Percentiles rank a stretch among this genome's conserved stretches.
Conservation (phyloP, 1,139 yeast species). For the Suhomyces bokatorum region DNA sequence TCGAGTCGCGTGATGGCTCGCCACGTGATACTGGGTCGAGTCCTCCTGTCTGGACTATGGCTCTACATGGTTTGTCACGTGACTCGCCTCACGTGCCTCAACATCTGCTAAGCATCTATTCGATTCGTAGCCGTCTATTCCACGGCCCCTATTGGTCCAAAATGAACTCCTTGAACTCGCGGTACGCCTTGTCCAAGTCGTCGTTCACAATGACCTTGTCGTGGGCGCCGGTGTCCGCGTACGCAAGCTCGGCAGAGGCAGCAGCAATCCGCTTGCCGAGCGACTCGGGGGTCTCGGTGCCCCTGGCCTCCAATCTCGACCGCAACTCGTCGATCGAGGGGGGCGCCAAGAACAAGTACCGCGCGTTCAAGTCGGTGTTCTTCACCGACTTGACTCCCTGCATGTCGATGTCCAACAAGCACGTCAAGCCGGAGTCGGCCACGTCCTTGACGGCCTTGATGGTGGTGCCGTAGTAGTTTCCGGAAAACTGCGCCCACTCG, state of each 20-base stretch:
- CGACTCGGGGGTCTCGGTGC: slow-evolving; percentile 90
- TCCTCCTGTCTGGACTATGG: too few species aligned
- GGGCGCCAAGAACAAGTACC: slow-evolving; percentile 86
- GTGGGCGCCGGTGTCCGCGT: slow-evolving; percentile 87
- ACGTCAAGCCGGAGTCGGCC: slow-evolving; percentile 62
- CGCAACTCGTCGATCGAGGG: slow-evolving; percentile 81
- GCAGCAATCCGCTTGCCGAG: slow-evolving; percentile 80
- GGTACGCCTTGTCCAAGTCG: slow-evolving; percentile 84
- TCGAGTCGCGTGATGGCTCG: background rate
- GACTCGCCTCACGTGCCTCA: too few species aligned
- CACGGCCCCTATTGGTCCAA: slow-evolving; percentile 28
- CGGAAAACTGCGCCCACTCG: slow-evolving; percentile 98
- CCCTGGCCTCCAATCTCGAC: slow-evolving; percentile 78
- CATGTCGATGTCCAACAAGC: slow-evolving; percentile 96
- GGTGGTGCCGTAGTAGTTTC: slow-evolving; percentile 95
- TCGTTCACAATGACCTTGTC: slow-evolving; percentile 88
- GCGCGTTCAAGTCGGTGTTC: slow-evolving; percentile 75
- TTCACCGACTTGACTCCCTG: slow-evolving; percentile 96
- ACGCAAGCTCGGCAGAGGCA: slow-evolving; percentile 85
- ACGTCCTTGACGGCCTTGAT: slow-evolving; percentile 82
- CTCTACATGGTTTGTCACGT: too few species aligned
- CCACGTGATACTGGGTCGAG: background rate
- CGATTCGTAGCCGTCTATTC: too few species aligned
- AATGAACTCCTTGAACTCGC: slow-evolving; percentile 75
- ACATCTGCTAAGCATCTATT: too few species aligned